Conservation (phyloP, 805 yeast species). For the Lipomyces mesembrius region DNA sequence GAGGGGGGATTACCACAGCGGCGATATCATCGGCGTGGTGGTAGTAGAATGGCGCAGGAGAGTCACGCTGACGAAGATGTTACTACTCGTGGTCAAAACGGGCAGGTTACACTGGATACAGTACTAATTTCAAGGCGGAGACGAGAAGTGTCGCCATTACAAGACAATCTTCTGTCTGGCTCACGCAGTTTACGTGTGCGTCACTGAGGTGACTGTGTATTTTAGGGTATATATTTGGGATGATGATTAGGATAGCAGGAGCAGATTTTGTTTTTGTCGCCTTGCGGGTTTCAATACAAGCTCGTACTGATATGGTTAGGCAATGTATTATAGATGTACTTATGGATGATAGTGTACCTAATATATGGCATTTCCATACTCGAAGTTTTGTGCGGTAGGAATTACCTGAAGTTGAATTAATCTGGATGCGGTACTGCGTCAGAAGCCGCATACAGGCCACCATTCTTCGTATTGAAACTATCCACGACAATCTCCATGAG, state of each 20-base stretch:
- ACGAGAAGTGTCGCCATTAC: neutral
- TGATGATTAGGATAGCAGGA: neutral
- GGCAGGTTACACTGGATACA: neutral
- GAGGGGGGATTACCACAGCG: neutral
- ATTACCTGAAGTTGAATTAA: too few species aligned
- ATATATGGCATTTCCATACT: neutral
- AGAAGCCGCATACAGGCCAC: too few species aligned
- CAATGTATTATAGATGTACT: conserved; percentile 2
- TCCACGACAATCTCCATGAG: too few species aligned
- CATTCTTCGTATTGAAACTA: too few species aligned
- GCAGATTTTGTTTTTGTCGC: neutral
- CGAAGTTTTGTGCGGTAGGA: too few species aligned
- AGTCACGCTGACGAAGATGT: neutral
- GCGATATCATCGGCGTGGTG: neutral
- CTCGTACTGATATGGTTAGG: neutral
- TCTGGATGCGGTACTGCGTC: too few species aligned
- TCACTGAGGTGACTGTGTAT: neutral
- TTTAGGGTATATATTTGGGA: neutral
- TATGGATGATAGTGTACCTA: neutral
- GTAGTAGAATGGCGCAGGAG: neutral
- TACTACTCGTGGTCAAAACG: neutral
- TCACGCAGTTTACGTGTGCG: neutral
- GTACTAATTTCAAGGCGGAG: neutral
- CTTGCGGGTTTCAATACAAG: neutral
- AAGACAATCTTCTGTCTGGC: neutral